Evolutionary conservation across 108 stramenopile genomes (phyloP), one percentile per base, ranked within the genome.

Genomic region (Fistulifera pelliculosa): DNA sequence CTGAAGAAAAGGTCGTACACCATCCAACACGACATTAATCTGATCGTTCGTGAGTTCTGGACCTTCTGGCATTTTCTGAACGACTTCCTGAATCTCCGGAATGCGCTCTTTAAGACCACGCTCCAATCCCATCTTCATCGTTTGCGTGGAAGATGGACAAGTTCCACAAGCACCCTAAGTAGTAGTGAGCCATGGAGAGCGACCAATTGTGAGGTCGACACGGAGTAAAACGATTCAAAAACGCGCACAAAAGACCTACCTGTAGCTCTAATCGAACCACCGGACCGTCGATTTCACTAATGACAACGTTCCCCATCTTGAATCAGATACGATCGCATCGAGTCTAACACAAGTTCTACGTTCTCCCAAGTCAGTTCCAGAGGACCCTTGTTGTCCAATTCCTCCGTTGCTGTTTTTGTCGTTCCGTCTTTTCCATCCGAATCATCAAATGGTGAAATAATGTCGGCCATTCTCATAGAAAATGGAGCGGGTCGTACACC

Each of bases 61-160:
- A 12, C 88, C 92, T 38, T 94, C 88, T 10, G 97, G 97, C 66
- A 96, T 77, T 47, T 73, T 70, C 61, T 98, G 95, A 19, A 98
- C 69, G 27, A 98, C 97, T 66, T 98, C 90, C 61, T 86, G 80
- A 61, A 98, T 98, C 76, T 98, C 97, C 7, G 97, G 97, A 44
- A 98, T 98, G 12, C 69, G 90, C 45, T 68, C 93, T 52, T 64
- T 66, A 42, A 97, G 74, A 23, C 89, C 73, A 43, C 94, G 68
- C 60, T 97, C 96, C 53, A 98, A 80, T 41, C 97, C 97, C 97
- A 98, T 96, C 71, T 95, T 96, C 93, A 97, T 95, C 27, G 96
- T 97, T 80, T 93, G 92, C 23, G 92, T 92, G 15, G 87, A 89
- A 17, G 78, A 83, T 1, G 97, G 94, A 66, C 97, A 98, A 56